Conservation (phyloP, 73 alveolate species). For the Tetrahymena elliotti region DNA sequence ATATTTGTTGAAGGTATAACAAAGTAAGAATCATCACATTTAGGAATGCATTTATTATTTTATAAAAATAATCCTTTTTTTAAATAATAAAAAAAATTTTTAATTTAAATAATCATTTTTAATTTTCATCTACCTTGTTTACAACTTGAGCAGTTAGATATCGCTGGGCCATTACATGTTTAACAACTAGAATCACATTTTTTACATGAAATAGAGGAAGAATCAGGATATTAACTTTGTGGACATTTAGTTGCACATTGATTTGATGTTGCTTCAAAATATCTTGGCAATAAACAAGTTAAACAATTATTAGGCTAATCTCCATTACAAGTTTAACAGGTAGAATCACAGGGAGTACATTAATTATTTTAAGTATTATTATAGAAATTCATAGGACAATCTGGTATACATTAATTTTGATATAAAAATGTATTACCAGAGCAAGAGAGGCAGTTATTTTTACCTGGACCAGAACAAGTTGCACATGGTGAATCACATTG, state of each 20-base stretch:
- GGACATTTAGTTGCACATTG: not conserved
- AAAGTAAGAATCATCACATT: not conserved
- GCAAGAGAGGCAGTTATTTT: not conserved
- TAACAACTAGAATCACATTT: not conserved
- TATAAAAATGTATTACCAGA: not conserved
- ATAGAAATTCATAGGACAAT: not conserved
- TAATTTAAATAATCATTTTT: not conserved
- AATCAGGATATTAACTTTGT: not conserved
- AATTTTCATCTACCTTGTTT: not conserved
- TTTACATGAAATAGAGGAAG: not conserved
- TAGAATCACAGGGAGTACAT: not conserved
- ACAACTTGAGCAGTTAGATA: not conserved
- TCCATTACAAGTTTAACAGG: not conserved
- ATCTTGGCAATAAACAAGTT: not conserved
- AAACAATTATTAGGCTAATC: not conserved
- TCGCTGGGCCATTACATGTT: not conserved
- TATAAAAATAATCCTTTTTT: not conserved
- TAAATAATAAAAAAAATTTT: not conserved
- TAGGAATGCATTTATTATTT: not conserved
- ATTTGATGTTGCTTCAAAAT: not conserved
- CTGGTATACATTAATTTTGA: not conserved
- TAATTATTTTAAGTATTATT: not conserved
- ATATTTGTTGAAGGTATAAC: not conserved
- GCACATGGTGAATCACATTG: not conserved
- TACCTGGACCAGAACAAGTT: not conserved